Conservation (phyloP, 768 basidiomycete genomes). For the Trametes meyenii region DNA sequence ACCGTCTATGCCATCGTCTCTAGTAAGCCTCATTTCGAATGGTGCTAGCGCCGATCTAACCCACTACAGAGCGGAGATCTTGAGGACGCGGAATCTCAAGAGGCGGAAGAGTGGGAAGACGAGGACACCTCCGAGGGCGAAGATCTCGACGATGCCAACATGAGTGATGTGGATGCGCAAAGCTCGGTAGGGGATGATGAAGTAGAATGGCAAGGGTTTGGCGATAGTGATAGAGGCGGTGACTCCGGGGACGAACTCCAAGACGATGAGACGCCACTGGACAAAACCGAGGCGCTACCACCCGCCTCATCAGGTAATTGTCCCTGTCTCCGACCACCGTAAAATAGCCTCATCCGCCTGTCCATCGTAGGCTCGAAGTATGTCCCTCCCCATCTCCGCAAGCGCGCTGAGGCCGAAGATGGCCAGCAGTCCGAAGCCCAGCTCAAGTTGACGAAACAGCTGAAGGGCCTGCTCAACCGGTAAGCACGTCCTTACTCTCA, state of each 20-base stretch:
- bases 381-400: conserved; percentile 80
- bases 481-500: conserved; percentile 33
- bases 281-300: not conserved
- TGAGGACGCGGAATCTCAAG: conserved; percentile 16
- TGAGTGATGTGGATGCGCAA: conserved; percentile 13
- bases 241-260: not conserved
- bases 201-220: conserved; percentile 40
- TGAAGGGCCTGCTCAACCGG: conserved; percentile 91
- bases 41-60: not conserved
- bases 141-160: conserved; percentile 31
- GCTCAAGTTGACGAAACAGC: conserved; percentile 66
- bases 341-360: not conserved
- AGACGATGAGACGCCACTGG: not conserved
- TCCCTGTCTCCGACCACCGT: too few species aligned
- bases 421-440: conserved; percentile 40
- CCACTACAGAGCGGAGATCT: not conserved
- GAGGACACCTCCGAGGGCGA: conserved; percentile 23
- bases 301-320: not conserved
- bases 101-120: conserved; percentile 25
- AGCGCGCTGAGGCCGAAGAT: conserved; percentile 43
- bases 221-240: not conserved
- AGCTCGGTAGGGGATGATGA: conserved; percentile 8
- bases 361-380: conserved; percentile 51
- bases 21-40: conserved; percentile 2
- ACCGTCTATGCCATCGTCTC: conserved; percentile 13